phyloP scores from a whole-genome alignment of 495 filamentous ascomycete species.

The Podospora australis region DNA sequence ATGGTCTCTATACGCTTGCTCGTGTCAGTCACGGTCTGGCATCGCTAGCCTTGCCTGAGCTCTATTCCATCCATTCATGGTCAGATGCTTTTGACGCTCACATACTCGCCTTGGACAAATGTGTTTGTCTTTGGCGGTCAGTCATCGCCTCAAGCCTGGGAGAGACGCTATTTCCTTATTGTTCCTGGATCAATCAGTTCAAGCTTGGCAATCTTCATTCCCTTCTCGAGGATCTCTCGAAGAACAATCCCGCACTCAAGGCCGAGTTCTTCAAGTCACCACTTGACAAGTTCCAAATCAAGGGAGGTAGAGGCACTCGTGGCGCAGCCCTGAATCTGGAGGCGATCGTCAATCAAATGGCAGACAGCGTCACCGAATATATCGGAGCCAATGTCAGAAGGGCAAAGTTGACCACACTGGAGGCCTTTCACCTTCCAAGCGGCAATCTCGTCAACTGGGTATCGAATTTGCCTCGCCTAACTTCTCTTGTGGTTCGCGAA shows the following conservation, averaged over 20 bases:
- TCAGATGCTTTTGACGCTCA: slow-evolving; percentile 17
- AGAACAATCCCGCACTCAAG: slow-evolving; percentile 12
- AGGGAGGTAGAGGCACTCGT: background rate
- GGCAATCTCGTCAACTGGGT: slow-evolving; percentile 31
- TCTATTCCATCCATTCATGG: slow-evolving; percentile 49
- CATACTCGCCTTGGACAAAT: slow-evolving; percentile 31
- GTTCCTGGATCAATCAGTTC: slow-evolving; percentile 56
- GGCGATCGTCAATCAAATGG: slow-evolving; percentile 20
- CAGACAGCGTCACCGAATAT: slow-evolving; percentile 27
- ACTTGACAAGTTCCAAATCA: slow-evolving; percentile 32
- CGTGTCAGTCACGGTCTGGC: slow-evolving; percentile 46
- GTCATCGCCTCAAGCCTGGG: slow-evolving; percentile 61
- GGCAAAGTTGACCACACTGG: slow-evolving; percentile 41
- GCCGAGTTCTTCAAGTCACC: slow-evolving; percentile 46
- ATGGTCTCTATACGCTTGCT: slow-evolving; percentile 53
- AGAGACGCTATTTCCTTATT: slow-evolving; percentile 62
- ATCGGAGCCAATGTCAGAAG: slow-evolving; percentile 29
- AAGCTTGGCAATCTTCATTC: slow-evolving; percentile 54
- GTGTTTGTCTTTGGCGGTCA: slow-evolving; percentile 61
- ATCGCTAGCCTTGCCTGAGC: slow-evolving; percentile 48
- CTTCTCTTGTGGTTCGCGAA: slow-evolving; percentile 48
- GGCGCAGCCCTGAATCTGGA: slow-evolving; percentile 9
- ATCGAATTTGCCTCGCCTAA: slow-evolving; percentile 30
- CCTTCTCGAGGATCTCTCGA: slow-evolving; percentile 50
- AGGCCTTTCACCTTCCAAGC: slow-evolving; percentile 24